Conservation (phyloP, 2,329 filamentous ascomycete genomes). For the Aspergillus phoenicis region DNA sequence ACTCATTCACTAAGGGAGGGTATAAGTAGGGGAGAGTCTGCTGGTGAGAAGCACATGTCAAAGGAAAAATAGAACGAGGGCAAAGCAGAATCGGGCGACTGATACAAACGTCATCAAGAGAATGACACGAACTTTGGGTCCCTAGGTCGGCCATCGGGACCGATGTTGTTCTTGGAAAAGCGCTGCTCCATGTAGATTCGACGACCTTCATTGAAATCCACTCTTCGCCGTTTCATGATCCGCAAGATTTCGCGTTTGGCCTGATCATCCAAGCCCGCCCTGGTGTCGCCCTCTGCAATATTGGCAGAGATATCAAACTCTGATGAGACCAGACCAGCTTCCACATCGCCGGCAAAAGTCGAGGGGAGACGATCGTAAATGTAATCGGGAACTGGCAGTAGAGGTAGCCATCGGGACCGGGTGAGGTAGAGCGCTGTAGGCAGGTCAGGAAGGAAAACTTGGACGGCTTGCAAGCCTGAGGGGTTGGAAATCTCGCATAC, state of each 20-base stretch:
- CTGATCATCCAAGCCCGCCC: constrained; percentile 76
- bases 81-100: constrained; percentile 10
- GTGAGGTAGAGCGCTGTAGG: constrained; percentile 73
- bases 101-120: constrained; percentile 53
- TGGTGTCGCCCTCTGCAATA: constrained; percentile 73
- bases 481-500: constrained; percentile 47
- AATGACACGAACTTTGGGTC: constrained; percentile 98
- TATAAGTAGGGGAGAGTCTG: not conserved
- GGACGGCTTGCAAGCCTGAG: not conserved
- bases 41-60: not conserved
- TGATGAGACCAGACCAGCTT: constrained; percentile 78
- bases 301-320: constrained; percentile 84
- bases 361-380: constrained; percentile 77
- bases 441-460: constrained; percentile 13
- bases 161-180: constrained; percentile 87
- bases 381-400: constrained; percentile 66
- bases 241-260: constrained; percentile 80
- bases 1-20: not conserved
- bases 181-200: constrained; percentile 81
- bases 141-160: constrained; percentile 78
- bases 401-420: constrained; percentile 73
- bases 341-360: constrained; percentile 80
- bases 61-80: not conserved
- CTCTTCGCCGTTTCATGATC: constrained; percentile 84
- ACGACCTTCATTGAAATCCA: constrained; percentile 89